Evolutionary conservation across 768 basidiomycete genomes (phyloP).

Genomic region (Neoboletus subvelutipes): DNA sequence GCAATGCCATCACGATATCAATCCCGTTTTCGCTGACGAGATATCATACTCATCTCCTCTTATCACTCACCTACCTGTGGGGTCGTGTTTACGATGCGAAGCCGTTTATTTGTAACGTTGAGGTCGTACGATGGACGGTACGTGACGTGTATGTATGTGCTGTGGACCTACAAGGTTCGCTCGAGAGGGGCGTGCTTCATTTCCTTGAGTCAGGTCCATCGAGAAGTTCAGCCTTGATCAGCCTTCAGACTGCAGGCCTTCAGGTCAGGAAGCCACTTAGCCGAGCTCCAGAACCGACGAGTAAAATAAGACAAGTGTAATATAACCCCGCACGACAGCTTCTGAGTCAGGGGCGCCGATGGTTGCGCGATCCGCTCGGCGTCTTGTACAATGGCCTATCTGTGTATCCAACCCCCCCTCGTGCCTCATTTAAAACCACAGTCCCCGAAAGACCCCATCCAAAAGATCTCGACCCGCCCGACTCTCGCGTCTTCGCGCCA

Average conservation of each 20-base stretch:
- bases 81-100: conserved; percentile 11
- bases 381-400: background rate
- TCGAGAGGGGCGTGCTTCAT: background rate
- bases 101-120: background rate
- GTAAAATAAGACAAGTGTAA: background rate
- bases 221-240: background rate
- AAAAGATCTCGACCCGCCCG: background rate
- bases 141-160: background rate
- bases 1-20: background rate
- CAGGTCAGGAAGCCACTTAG: background rate
- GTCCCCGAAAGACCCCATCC: too few species aligned
- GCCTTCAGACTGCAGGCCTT: too few species aligned
- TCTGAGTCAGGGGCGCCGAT: background rate
- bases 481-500: background rate
- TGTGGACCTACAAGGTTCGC: background rate
- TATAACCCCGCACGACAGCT: background rate
- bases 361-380: background rate
- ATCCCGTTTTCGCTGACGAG: background rate
- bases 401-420: background rate
- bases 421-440: too few species aligned
- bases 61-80: background rate
- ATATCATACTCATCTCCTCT: background rate
- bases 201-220: background rate
- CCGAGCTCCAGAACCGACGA: background rate
- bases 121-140: conserved; percentile 3